These are phyloP conservation scores for Mycena olivaceomarginata DNA, from an alignment of 768 basidiomycete species.

Conservation along the genomic window DNA sequence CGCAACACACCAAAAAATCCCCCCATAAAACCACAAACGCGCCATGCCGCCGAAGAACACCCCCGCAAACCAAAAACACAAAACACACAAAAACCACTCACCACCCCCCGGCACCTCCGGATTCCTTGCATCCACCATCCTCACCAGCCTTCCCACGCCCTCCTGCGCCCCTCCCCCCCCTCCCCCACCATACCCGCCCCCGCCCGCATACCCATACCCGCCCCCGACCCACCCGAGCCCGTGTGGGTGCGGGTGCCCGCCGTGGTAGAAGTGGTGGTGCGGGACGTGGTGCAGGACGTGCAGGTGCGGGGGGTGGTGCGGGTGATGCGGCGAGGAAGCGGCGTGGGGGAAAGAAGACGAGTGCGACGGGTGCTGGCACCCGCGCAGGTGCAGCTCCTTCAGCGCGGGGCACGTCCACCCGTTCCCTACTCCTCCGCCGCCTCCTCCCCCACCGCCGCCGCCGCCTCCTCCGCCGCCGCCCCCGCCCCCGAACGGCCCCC, in stretches of 20 bases:
- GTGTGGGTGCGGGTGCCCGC: background rate
- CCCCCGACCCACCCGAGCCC: no score
- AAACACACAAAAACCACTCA: no score
- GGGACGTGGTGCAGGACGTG: slow-evolving; percentile 1
- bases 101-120: slow-evolving; percentile 58
- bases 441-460: background rate
- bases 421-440: background rate
- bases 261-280: background rate
- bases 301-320: slow-evolving; percentile 36
- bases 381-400: slow-evolving; percentile 75
- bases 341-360: background rate
- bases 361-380: slow-evolving; percentile 65
- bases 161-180: slow-evolving; percentile 59
- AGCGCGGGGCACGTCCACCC: slow-evolving; percentile 82
- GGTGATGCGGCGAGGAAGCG: background rate
- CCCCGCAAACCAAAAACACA: no score
- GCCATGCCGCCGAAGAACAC: no score
- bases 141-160: slow-evolving; percentile 80
- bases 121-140: slow-evolving; percentile 83
- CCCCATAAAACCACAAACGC: no score
- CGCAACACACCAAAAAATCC: no score
- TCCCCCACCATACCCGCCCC: background rate
- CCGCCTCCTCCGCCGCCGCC: background rate
- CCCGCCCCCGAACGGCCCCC: no score
- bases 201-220: no score